Conservation (phyloP, 2,329 filamentous ascomycete species). For the Neonectria faginata region DNA sequence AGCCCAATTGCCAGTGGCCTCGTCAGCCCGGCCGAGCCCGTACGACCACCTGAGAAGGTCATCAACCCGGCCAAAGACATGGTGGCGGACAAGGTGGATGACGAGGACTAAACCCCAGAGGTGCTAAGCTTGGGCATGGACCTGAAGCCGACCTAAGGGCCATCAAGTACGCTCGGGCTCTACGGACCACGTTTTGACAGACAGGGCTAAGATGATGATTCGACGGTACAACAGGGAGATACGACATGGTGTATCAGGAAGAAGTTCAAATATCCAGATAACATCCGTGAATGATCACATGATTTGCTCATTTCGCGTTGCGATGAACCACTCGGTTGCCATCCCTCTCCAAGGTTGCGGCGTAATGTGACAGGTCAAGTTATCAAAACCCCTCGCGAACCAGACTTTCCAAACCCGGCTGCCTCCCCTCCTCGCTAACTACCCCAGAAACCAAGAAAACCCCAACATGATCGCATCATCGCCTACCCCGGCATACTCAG, state of each 20-base stretch:
- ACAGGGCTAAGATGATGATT: conserved; percentile 16
- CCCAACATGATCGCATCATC: conserved; percentile 7
- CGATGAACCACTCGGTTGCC: conserved; percentile 23
- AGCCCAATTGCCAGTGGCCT: conserved; percentile 63
- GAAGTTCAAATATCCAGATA: conserved; percentile 35
- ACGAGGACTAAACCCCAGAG: conserved; percentile 57
- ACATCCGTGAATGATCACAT: conserved; percentile 36
- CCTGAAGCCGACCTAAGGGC: conserved; percentile 5
- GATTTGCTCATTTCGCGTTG: conserved; percentile 25
- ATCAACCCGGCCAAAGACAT: conserved; percentile 63
- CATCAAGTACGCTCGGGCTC: conserved; percentile 10
- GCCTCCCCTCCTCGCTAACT: conserved; percentile 12
- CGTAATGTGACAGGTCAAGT: conserved; percentile 34
- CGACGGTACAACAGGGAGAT: conserved; percentile 7
- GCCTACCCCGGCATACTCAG: neutral
- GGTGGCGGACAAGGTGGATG: conserved; percentile 64
- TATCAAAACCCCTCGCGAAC: conserved; percentile 1
- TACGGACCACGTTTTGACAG: conserved; percentile 6
- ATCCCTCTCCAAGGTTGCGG: conserved; percentile 17
- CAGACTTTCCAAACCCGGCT: neutral
- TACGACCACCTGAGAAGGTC: conserved; percentile 60
- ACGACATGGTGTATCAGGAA: conserved; percentile 20
- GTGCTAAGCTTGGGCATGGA: neutral
- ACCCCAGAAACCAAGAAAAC: conserved; percentile 10
- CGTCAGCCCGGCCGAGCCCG: conserved; percentile 58